Evolutionary conservation across 179 eudicot genomes (phyloP).

Genomic region (Nepenthes alata): DNA sequence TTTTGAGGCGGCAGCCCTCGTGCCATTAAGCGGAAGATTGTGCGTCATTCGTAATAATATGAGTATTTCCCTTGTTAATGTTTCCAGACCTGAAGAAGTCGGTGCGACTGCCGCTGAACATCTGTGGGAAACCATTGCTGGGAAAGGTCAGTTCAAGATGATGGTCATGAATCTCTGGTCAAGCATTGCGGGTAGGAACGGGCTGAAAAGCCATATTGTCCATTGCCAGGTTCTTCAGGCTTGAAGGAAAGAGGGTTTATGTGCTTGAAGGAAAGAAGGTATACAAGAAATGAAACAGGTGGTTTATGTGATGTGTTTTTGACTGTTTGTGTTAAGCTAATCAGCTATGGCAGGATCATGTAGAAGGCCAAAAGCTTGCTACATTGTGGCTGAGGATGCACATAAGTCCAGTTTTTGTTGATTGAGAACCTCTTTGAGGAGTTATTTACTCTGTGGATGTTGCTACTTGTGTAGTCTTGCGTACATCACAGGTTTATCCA

Average conservation of each 20-base stretch:
- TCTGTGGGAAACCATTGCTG: constrained; percentile 72
- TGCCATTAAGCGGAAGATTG: constrained; percentile 58
- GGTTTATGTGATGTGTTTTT: background rate
- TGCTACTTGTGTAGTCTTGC: no score
- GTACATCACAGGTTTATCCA: no score
- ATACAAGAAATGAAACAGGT: constrained; percentile 2
- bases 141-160: constrained; percentile 63
- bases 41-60: constrained; percentile 72
- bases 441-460: no score
- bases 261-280: constrained; percentile 59
- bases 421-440: no score
- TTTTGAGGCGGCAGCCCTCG: constrained; percentile 70
- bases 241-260: constrained; percentile 23
- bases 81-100: constrained; percentile 28
- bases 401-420: no score
- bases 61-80: constrained; percentile 81
- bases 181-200: constrained; percentile 57
- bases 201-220: constrained; percentile 59
- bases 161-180: constrained; percentile 61
- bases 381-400: no score
- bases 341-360: constrained; percentile 48
- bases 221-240: constrained; percentile 89
- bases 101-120: constrained; percentile 47
- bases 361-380: no score
- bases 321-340: constrained; percentile 40